Percentiles rank a stretch among this genome's conserved stretches.
phyloP scores from a whole-genome alignment of 257 asterid species.

The Jacaranda copaia region DNA sequence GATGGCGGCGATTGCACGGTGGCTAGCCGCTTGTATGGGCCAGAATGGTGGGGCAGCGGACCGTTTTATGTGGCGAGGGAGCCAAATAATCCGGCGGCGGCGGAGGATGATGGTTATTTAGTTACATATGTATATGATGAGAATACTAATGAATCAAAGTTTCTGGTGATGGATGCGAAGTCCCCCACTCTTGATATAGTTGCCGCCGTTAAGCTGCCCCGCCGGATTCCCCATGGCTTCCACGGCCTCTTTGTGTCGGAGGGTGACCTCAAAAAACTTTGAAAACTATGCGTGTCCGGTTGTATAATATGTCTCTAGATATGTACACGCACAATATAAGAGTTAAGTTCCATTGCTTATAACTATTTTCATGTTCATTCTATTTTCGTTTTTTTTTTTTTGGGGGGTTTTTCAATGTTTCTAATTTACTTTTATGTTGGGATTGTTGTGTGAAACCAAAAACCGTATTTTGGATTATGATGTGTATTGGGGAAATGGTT shows the following conservation, averaged over 20 bases:
- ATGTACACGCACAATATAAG: no score
- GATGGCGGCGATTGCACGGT: constrained; percentile 6
- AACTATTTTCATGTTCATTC: no score
- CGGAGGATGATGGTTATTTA: constrained; percentile 60
- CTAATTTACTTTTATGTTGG: no score
- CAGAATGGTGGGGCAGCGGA: constrained; percentile 16
- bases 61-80: constrained; percentile 40
- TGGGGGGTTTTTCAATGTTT: no score
- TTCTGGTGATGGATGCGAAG: constrained; percentile 60
- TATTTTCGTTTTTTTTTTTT: no score
- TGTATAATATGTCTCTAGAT: no score
- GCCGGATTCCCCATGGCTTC: constrained; percentile 57
- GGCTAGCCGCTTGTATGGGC: constrained; percentile 19
- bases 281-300: background rate
- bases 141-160: constrained; percentile 46
- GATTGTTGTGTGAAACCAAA: no score
- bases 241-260: constrained; percentile 54
- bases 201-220: constrained; percentile 53
- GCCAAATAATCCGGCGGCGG: background rate
- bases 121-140: constrained; percentile 52
- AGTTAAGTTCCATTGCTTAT: no score
- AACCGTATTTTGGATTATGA: no score
- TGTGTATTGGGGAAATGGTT: no score
- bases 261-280: constrained; percentile 30
- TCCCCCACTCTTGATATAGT: constrained; percentile 54